Evolutionary conservation across 2,329 filamentous ascomycete genomes (phyloP).

Genomic region (Penicillium verrucosum): DNA sequence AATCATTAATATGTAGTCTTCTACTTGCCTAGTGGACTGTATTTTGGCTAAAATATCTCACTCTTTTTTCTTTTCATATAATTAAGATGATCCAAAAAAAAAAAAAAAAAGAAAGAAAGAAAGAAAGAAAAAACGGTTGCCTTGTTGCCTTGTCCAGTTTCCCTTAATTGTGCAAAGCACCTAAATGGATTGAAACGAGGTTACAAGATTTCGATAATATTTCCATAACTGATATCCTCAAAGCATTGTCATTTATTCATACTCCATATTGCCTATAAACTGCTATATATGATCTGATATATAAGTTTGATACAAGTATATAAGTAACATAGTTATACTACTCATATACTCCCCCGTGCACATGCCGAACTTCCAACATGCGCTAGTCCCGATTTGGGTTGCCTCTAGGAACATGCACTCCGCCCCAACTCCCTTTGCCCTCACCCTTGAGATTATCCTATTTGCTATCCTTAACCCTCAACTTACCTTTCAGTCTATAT

Average conservation of each 20-base stretch:
- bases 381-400: slow-evolving; percentile 23
- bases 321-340: background rate
- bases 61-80: background rate
- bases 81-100: background rate
- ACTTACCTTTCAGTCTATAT: slow-evolving; percentile 1
- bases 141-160: too few species aligned
- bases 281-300: background rate
- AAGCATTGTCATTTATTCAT: background rate
- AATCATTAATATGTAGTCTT: background rate
- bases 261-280: too few species aligned
- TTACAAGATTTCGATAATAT: too few species aligned
- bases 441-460: slow-evolving; percentile 14
- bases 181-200: too few species aligned
- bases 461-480: slow-evolving; percentile 16
- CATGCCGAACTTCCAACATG: slow-evolving; percentile 7
- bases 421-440: slow-evolving; percentile 13
- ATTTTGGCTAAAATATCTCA: too few species aligned
- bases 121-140: too few species aligned
- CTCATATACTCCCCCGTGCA: background rate
- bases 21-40: background rate
- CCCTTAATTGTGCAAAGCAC: too few species aligned
- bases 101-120: background rate
- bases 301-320: background rate
- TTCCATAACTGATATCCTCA: background rate
- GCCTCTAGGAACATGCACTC: slow-evolving; percentile 15